Conservation (phyloP, 139 green algal genomes). For the Chlamydomonas sp. region DNA sequence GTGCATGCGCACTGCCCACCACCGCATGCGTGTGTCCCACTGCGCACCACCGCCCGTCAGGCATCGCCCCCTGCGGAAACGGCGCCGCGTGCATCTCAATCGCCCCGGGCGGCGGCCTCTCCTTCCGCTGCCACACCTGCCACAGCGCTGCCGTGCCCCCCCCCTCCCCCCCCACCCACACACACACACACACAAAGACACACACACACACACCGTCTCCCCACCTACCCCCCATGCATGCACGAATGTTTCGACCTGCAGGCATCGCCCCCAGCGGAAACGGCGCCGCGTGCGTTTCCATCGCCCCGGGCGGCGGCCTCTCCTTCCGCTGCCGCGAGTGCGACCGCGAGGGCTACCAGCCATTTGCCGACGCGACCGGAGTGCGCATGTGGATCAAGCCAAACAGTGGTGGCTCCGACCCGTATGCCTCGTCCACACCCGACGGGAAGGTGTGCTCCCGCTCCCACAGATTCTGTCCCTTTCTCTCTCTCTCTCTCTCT, state of each 20-base stretch:
- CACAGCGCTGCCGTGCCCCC: too few relatives aligned
- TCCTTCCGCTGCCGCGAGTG: conserved; percentile 30
- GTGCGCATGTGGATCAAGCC: conserved; percentile 23
- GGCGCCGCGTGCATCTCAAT: not conserved
- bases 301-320: conserved; percentile 26
- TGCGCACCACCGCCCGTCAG: too few relatives aligned
- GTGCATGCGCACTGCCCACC: too few relatives aligned
- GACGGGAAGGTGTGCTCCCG: not conserved
- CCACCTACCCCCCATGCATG: too few relatives aligned
- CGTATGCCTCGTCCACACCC: conserved; percentile 5
- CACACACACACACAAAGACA: too few relatives aligned
- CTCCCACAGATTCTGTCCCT: too few relatives aligned
- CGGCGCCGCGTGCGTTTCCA: not conserved
- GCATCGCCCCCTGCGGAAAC: not conserved
- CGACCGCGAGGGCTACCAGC: conserved; percentile 31
- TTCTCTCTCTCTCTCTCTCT: too few relatives aligned
- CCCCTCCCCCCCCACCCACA: too few relatives aligned
- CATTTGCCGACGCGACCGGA: conserved; percentile 18
- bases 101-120: not conserved
- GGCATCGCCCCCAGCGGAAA: not conserved
- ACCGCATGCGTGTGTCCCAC: too few relatives aligned
- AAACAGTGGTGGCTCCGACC: conserved; percentile 6
- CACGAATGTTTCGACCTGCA: too few relatives aligned
- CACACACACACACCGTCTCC: too few relatives aligned
- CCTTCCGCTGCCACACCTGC: not conserved